These are phyloP conservation scores for Pochonia chlamydosporia DNA, from an alignment of 2,329 filamentous ascomycete species.

Conservation along the genomic window DNA sequence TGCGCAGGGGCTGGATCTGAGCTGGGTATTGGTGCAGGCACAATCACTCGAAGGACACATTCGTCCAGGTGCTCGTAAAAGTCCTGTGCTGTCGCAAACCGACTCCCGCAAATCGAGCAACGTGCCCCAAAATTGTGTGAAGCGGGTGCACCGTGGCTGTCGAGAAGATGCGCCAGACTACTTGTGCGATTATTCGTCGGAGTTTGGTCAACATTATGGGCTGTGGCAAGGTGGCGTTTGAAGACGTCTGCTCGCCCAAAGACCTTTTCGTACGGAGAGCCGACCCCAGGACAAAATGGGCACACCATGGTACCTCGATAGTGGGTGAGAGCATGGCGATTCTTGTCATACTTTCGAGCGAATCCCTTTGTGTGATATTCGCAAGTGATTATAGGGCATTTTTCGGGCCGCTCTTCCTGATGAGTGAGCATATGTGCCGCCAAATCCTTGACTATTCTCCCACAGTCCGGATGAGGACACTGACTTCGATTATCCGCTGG, in stretches of 20 bases:
- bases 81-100: conserved; percentile 82
- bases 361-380: conserved; percentile 95
- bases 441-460: conserved; percentile 56
- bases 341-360: conserved; percentile 96
- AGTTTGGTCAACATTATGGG: conserved; percentile 91
- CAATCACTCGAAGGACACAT: conserved; percentile 54
- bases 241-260: conserved; percentile 97
- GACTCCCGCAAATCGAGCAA: conserved; percentile 81
- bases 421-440: conserved; percentile 96
- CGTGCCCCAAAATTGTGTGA: conserved; percentile 52
- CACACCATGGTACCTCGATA: conserved; percentile 99
- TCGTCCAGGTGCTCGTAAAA: conserved; percentile 93
- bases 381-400: conserved; percentile 89
- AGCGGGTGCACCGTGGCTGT: conserved; percentile 1
- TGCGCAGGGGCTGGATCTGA: neutral
- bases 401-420: conserved; percentile 87
- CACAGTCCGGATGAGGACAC: conserved; percentile 53
- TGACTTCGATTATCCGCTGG: conserved; percentile 36
- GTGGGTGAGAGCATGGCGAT: conserved; percentile 89
- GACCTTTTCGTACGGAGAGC: conserved; percentile 83
- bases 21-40: conserved; percentile 26
- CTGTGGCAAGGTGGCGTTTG: conserved; percentile 88
- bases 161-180: conserved; percentile 10
- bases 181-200: conserved; percentile 70
- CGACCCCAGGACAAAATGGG: conserved; percentile 86